Evolutionary conservation across 2,329 filamentous ascomycete species (phyloP), one percentile per base, ranked within the genome.

Genomic region (Dothideomycetes sp.): DNA sequence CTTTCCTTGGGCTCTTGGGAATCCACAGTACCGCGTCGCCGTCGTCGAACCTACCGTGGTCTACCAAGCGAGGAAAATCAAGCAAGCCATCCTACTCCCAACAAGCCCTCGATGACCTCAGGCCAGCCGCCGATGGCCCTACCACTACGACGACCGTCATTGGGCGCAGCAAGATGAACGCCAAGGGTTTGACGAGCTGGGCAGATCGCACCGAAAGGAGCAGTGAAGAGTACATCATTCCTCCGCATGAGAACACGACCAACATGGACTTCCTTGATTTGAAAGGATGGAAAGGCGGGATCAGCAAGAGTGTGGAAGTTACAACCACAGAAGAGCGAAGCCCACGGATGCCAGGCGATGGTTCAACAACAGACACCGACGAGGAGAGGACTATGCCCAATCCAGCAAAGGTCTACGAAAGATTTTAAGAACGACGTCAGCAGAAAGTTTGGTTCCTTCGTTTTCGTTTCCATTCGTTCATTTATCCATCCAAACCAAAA

Each of bases 231-330:
- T 34, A 41, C 31, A 41, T 41, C 35, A 33, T 37, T 8, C 14
- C 10, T n/a, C 2, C 19, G 30, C 2, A 22, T 31, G 11, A 34
- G 34, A 9, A 34, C 34, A 9, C 8, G 15, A n/a, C n/a, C n/a
- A n/a, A n/a, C n/a, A n/a, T n/a, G 11, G n/a, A 32, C 5, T 37
- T 37, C 34, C 4, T 37, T 5, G 24, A 24, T 2, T 17, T 37
- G 18, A 41, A 41, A 22, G 36, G 34, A 7, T 41, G 34, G 34
- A 34, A 37, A 8, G 34, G 36, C 18, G 39, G 39, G 10, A 41
- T 41, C 31, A 41, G 39, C 22, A 41, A 41, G 39, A 37, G 35
- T 14, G 39, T 41, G 5, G 34, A 41, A 24, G 34, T 41, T 15
- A 41, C 39, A 4, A 41, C 39, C 3, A 27, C 22, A 7, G 39